These are phyloP conservation scores for Yamadazyma atlantica DNA, from an alignment of 1,139 yeast species.

Conservation along the genomic window DNA sequence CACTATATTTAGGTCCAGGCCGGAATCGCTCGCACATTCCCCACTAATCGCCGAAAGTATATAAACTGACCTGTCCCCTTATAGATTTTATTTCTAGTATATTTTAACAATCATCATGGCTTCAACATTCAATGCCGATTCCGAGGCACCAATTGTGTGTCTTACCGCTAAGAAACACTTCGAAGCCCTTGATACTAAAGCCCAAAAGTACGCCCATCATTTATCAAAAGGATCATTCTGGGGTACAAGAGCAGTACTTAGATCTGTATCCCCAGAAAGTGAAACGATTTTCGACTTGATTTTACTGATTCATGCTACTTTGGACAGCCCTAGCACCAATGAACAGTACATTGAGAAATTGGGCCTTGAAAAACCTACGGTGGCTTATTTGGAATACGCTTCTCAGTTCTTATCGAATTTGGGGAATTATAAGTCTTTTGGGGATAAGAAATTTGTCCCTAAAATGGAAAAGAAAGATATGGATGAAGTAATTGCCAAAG, in stretches of 20 bases:
- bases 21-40: too few relatives aligned
- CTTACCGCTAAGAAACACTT: conserved; percentile 47
- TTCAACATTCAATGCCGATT: conserved; percentile 33
- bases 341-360: conserved; percentile 42
- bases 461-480: conserved; percentile 49
- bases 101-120: too few relatives aligned
- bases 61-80: too few relatives aligned
- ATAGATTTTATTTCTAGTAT: too few relatives aligned
- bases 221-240: conserved; percentile 79
- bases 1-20: too few relatives aligned
- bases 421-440: conserved; percentile 88
- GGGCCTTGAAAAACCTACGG: conserved; percentile 30
- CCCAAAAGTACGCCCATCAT: conserved; percentile 72
- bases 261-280: conserved; percentile 85
- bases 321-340: conserved; percentile 44
- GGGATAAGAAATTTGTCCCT: conserved; percentile 85
- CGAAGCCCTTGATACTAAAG: conserved; percentile 35
- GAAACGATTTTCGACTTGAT: conserved; percentile 73
- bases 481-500: conserved; percentile 42
- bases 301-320: conserved; percentile 50
- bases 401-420: conserved; percentile 77
- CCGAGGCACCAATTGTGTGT: conserved; percentile 43
- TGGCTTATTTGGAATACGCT: conserved; percentile 68
- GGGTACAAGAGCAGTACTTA: conserved; percentile 75
- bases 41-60: too few relatives aligned